Evolutionary conservation across 2,329 filamentous ascomycete species (phyloP).

Genomic region (Claviceps digitariae): DNA sequence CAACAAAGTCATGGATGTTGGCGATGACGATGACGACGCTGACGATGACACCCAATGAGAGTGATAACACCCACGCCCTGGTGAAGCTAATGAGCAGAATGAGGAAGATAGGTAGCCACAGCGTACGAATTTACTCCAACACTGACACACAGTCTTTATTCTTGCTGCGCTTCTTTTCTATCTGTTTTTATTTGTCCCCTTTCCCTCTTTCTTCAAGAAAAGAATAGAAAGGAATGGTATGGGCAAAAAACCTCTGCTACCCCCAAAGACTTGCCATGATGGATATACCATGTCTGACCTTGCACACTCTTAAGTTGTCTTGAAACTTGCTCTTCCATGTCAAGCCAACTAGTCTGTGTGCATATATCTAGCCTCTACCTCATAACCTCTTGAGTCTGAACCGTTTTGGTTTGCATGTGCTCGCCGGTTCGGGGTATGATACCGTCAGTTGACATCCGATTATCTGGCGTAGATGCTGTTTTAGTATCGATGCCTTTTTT

Average conservation of each 20-base stretch:
- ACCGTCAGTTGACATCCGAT: constrained; percentile 15
- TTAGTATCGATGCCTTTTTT: constrained; percentile 14
- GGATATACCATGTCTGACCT: constrained; percentile 7
- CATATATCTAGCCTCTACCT: constrained; percentile 53
- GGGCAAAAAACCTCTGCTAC: neutral
- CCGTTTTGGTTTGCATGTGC: constrained; percentile 37
- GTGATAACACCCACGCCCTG: neutral
- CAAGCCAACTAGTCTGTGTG: constrained; percentile 95
- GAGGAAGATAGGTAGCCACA: constrained; percentile 1
- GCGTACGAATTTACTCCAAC: neutral
- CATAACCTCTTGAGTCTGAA: constrained; percentile 24
- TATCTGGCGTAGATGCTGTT: constrained; percentile 14
- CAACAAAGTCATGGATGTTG: constrained; percentile 74
- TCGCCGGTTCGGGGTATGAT: constrained; percentile 17
- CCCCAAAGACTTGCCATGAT: constrained; percentile 1
- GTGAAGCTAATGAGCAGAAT: neutral
- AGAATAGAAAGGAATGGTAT: too few relatives aligned
- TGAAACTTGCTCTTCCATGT: constrained; percentile 56
- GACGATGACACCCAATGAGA: constrained; percentile 19
- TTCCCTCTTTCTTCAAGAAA: neutral
- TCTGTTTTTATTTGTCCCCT: neutral
- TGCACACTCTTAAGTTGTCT: constrained; percentile 99
- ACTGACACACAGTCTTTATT: neutral
- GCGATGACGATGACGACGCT: constrained; percentile 41
- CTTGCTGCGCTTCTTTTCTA: neutral